Conservation (phyloP, 768 basidiomycete genomes). For the Mycena filopes region DNA sequence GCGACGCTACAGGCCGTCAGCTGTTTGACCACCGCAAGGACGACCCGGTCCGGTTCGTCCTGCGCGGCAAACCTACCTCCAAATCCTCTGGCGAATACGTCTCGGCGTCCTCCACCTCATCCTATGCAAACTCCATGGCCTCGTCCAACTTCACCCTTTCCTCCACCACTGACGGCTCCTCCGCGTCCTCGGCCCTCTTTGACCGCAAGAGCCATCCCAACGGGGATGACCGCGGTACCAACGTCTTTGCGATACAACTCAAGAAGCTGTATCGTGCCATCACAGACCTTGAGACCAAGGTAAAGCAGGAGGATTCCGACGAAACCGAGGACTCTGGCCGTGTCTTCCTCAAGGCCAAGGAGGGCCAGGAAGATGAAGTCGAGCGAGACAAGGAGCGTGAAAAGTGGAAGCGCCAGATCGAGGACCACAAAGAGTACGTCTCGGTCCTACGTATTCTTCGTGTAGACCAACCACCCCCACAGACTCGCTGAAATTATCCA, state of each 20-base stretch:
- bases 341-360: conserved; percentile 56
- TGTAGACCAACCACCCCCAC: conserved; percentile 29
- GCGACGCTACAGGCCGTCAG: conserved; percentile 58
- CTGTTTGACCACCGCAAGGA: conserved; percentile 92
- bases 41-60: conserved; percentile 88
- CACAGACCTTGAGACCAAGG: conserved; percentile 79
- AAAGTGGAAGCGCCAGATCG: conserved; percentile 77
- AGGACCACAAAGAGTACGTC: conserved; percentile 88
- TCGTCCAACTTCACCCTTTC: conserved; percentile 81
- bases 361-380: conserved; percentile 60
- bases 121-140: conserved; percentile 73
- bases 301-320: conserved; percentile 69
- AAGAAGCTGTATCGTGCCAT: conserved; percentile 89
- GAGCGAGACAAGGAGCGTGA: conserved; percentile 85
- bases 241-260: conserved; percentile 77
- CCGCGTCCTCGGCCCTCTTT: conserved; percentile 76
- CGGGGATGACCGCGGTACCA: conserved; percentile 66
- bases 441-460: conserved; percentile 20
- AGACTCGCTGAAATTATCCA: conserved; percentile 94
- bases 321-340: conserved; percentile 59
- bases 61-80: conserved; percentile 64
- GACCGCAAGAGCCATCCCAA: conserved; percentile 59
- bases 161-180: conserved; percentile 82
- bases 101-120: conserved; percentile 80
- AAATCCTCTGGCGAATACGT: conserved; percentile 76